Percentiles rank a stretch among this genome's conserved stretches.
phyloP scores from a whole-genome alignment of 2,329 filamentous ascomycete species.

The Penicillium expansum region DNA sequence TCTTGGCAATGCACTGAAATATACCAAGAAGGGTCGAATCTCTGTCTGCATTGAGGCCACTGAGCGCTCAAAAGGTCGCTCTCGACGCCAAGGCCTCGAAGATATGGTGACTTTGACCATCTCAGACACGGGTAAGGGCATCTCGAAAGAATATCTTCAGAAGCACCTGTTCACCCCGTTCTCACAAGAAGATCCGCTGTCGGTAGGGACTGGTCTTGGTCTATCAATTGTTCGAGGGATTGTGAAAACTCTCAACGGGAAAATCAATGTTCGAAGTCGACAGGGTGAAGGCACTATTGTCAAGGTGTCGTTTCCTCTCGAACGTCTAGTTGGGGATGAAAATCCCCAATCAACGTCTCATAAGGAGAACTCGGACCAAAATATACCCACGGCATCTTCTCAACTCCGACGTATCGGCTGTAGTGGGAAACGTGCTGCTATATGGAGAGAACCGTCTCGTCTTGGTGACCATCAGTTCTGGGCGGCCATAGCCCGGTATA shows the following conservation, averaged over 20 bases:
- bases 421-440: neutral
- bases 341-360: too few relatives aligned
- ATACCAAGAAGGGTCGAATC: conserved; percentile 27
- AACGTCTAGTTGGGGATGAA: too few relatives aligned
- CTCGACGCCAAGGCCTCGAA: conserved; percentile 5
- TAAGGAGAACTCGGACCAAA: too few relatives aligned
- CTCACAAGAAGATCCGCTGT: conserved; percentile 57
- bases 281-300: conserved; percentile 10
- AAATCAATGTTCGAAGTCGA: conserved; percentile 10
- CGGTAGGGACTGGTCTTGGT: conserved; percentile 60
- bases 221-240: conserved; percentile 56
- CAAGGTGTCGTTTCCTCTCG: conserved; percentile 1
- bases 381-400: too few relatives aligned
- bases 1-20: conserved; percentile 34
- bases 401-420: too few relatives aligned
- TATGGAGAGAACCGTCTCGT: neutral
- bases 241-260: conserved; percentile 6
- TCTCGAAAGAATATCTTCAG: conserved; percentile 58
- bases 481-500: conserved; percentile 24
- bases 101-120: conserved; percentile 43
- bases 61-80: conserved; percentile 9
- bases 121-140: conserved; percentile 62
- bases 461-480: conserved; percentile 15
- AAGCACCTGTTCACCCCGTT: conserved; percentile 60
- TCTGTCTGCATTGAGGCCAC: conserved; percentile 13